phyloP scores from a whole-genome alignment of 1,284 basidiomycete genomes.

The Rhodotorula sp. region DNA sequence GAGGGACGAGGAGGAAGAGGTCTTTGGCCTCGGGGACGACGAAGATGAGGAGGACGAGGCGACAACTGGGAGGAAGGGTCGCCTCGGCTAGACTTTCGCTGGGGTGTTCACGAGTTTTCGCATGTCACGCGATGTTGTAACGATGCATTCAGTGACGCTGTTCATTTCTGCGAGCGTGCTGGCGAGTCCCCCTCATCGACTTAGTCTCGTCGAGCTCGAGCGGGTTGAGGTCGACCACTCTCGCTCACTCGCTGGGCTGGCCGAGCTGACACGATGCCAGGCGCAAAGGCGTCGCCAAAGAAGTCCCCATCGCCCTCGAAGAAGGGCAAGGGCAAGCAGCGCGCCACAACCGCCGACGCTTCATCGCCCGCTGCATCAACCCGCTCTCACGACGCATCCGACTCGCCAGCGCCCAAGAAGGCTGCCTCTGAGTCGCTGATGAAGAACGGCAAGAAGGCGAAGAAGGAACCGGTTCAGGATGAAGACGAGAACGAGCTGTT shows the following conservation, averaged over 20 bases:
- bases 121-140: background rate
- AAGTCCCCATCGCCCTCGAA: slow-evolving; percentile 7
- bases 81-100: background rate
- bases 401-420: background rate
- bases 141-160: background rate
- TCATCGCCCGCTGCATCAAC: slow-evolving; percentile 1
- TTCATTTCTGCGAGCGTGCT: background rate
- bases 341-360: background rate
- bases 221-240: background rate
- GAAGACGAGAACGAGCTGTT: slow-evolving; percentile 24
- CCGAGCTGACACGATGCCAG: background rate
- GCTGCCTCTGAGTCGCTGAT: background rate
- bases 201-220: background rate
- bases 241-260: background rate
- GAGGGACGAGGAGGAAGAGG: slow-evolving; percentile 45
- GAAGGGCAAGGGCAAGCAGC: slow-evolving; percentile 23
- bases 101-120: background rate
- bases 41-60: slow-evolving; percentile 45
- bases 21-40: slow-evolving; percentile 55
- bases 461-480: background rate
- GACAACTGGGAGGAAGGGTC: background rate
- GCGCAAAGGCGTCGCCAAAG: background rate
- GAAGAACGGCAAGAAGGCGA: background rate
- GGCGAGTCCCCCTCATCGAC: background rate
- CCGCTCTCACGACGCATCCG: background rate